Evolutionary conservation across 441 rosid genomes (phyloP), one percentile per base, ranked within the genome.

Genomic region (Oxalis stricta): DNA sequence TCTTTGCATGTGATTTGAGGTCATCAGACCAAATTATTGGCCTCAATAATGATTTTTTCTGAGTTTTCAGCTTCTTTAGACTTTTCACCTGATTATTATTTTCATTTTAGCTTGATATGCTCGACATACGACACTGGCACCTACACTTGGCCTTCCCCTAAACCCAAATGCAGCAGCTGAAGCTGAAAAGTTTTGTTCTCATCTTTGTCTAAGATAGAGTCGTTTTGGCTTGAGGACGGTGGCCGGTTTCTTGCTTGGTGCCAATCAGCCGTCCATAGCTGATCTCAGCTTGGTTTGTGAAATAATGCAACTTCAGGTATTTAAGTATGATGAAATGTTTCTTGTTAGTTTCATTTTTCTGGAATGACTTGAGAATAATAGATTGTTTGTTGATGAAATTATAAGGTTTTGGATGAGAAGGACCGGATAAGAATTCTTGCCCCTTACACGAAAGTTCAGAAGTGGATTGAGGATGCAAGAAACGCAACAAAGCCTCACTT

Each of bases 251-350:
- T 59, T 82, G 72, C 49, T 75, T 3, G 88, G 86, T 33, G 65
- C 79, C 56, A 77, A 73, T 67, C 92, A 74, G 51, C 92, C 88
- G 32, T 72, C 91, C 23, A 72, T 89, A 57, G 94, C 94, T 33
- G 95, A 89, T 73, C 76, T 88, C 36, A 82, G 84, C 76, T 78
- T 89, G 20, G 84, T 75, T 9, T 89, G 95, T 52, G 92, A 89
- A 55, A 60, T 84, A 60, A 79, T 60, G 88, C 97, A 84, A 61
- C 73, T 88, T 48, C 85, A 84, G 94, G 97, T 88, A 70, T 33
- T 36, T 54, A 26, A 23, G 7, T 41, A 23, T 45, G 12, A 11
- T n/a, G n/a, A n/a, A n/a, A n/a, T n/a, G n/a, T n/a, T n/a, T n/a
- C n/a, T n/a, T n/a, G n/a, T n/a, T n/a, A n/a, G n/a, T n/a, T n/a